Percentiles rank a stretch among this genome's conserved stretches.
These are phyloP conservation scores for Eimeria maxima DNA, from an alignment of 169 alveolate species.

Conservation along the genomic window DNA sequence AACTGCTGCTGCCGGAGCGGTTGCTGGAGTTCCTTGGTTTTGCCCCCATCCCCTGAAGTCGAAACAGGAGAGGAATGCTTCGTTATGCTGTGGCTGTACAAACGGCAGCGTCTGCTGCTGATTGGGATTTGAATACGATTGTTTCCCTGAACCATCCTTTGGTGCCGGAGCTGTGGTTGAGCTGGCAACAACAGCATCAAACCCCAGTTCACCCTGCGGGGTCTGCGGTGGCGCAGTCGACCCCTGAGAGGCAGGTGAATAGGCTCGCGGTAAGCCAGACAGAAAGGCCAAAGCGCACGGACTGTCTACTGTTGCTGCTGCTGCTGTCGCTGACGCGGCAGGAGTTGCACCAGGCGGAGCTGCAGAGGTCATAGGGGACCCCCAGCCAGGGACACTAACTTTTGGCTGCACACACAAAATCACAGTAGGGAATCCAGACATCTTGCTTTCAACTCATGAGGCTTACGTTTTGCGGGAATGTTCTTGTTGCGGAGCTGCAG, in stretches of 20 bases:
- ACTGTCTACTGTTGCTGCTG: background rate
- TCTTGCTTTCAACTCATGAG: background rate
- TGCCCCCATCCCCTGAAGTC: constrained; percentile 4
- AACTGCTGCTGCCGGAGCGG: constrained; percentile 26
- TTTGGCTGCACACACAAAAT: constrained; percentile 2
- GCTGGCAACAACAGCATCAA: constrained; percentile 47
- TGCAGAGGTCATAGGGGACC: constrained; percentile 36
- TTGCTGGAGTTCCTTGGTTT: constrained; percentile 1
- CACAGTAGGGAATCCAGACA: background rate
- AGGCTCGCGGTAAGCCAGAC: constrained; percentile 41
- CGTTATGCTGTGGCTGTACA: constrained; percentile 70
- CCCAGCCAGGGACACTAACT: constrained; percentile 26
- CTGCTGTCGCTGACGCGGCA: background rate
- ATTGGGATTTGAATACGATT: background rate
- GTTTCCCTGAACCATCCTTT: background rate
- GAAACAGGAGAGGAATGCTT: background rate
- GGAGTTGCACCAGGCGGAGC: constrained; percentile 20
- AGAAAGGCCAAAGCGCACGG: constrained; percentile 51
- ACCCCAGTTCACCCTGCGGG: constrained; percentile 62
- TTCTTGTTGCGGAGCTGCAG: constrained; percentile 6
- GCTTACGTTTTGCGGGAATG: background rate
- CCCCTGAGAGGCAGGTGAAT: constrained; percentile 66
- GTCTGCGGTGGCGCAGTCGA: constrained; percentile 68
- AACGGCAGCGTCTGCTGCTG: constrained; percentile 39
- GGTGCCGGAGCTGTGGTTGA: constrained; percentile 35